These are phyloP conservation scores for Cyclostephanos tholiformis DNA, from an alignment of 108 stramenopile species.

Conservation along the genomic window DNA sequence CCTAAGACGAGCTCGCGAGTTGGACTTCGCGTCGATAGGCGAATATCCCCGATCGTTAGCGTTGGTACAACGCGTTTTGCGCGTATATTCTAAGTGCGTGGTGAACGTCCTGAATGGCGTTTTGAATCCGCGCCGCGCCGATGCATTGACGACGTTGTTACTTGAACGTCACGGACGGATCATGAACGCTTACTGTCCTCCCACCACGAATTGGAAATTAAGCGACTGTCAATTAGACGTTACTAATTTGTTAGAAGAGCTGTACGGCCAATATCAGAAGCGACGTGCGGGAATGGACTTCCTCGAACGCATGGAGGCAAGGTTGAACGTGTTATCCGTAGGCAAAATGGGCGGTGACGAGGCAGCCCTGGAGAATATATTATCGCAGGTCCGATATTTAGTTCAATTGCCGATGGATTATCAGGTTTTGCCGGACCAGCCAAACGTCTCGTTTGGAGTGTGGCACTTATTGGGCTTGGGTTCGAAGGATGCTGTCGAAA, in stretches of 20 bases:
- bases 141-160: constrained; percentile 34
- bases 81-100: constrained; percentile 74
- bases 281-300: constrained; percentile 58
- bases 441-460: background rate
- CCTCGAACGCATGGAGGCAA: constrained; percentile 60
- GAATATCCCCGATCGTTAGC: constrained; percentile 57
- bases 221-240: constrained; percentile 68
- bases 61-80: constrained; percentile 70
- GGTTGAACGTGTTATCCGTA: constrained; percentile 54
- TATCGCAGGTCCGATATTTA: constrained; percentile 61
- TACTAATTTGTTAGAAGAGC: constrained; percentile 80
- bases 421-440: constrained; percentile 47
- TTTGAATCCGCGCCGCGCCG: constrained; percentile 39
- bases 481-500: constrained; percentile 1
- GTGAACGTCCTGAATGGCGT: constrained; percentile 64
- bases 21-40: constrained; percentile 74
- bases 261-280: constrained; percentile 76
- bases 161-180: constrained; percentile 58
- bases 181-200: constrained; percentile 66
- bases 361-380: constrained; percentile 47
- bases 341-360: constrained; percentile 61
- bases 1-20: constrained; percentile 85
- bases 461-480: constrained; percentile 25
- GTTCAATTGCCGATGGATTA: constrained; percentile 67
- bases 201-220: constrained; percentile 50